A percentile compares a stretch with the other conserved stretches of the same genome.
phyloP scores from a whole-genome alignment of 2,329 filamentous ascomycete genomes.

The Penicillium italicum region DNA sequence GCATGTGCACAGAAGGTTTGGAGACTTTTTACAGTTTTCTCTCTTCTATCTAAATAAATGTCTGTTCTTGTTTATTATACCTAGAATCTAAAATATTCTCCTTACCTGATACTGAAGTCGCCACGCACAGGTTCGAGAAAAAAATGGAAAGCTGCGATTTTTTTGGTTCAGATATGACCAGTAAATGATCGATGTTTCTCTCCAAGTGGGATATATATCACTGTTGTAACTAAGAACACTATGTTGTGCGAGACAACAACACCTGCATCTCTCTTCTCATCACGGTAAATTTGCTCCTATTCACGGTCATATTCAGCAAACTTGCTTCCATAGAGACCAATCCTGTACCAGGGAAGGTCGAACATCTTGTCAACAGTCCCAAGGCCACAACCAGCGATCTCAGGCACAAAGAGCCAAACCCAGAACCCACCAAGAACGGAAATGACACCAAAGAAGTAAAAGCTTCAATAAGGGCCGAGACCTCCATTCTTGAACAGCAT shows the following conservation, averaged over 20 bases:
- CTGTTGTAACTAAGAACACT: neutral
- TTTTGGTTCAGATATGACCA: no score
- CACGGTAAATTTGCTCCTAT: slow-evolving; percentile 3
- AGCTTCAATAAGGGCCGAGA: slow-evolving; percentile 59
- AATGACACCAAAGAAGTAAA: slow-evolving; percentile 67
- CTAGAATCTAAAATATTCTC: neutral
- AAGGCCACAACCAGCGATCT: slow-evolving; percentile 56
- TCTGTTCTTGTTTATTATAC: neutral
- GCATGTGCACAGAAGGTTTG: neutral
- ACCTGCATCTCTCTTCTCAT: slow-evolving; percentile 6
- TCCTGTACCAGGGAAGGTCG: slow-evolving; percentile 66
- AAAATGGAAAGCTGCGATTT: no score
- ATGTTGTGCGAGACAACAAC: neutral
- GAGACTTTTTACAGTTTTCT: neutral
- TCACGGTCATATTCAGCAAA: slow-evolving; percentile 12
- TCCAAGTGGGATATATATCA: neutral
- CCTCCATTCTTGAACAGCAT: slow-evolving; percentile 56
- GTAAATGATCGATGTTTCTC: neutral
- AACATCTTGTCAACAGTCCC: slow-evolving; percentile 65
- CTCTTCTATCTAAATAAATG: neutral
- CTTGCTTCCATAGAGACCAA: slow-evolving; percentile 47
- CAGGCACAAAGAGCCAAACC: slow-evolving; percentile 68
- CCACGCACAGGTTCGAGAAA: neutral
- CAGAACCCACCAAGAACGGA: slow-evolving; percentile 63
- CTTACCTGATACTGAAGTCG: neutral